phyloP scores from a whole-genome alignment of 2,329 filamentous ascomycete genomes.

The Cercospora zeina region DNA sequence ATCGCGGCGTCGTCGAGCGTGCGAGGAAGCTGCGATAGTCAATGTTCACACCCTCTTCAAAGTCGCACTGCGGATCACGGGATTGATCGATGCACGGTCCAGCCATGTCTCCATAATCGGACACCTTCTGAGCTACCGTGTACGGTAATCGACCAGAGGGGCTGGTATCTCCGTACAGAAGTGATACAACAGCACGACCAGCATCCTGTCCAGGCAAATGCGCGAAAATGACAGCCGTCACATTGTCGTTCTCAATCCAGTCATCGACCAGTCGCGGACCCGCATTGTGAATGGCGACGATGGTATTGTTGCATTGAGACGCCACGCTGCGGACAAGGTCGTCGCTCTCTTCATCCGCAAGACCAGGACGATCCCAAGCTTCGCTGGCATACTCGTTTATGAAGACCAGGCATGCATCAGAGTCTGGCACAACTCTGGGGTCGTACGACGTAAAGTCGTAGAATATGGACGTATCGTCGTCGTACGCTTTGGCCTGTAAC shows the following conservation, averaged over 20 bases:
- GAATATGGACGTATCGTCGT: constrained; percentile 59
- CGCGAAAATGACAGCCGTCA: constrained; percentile 64
- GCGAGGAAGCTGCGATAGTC: constrained; percentile 42
- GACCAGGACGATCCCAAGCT: constrained; percentile 41
- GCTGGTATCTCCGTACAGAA: constrained; percentile 60
- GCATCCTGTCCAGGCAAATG: constrained; percentile 66
- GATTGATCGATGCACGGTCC: constrained; percentile 34
- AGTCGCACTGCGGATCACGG: constrained; percentile 38
- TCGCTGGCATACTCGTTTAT: constrained; percentile 56
- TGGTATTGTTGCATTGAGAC: constrained; percentile 59
- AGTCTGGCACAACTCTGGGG: constrained; percentile 52
- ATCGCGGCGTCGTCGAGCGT: constrained; percentile 37
- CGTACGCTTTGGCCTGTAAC: constrained; percentile 39
- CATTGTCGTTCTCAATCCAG: constrained; percentile 63
- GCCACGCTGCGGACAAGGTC: constrained; percentile 60
- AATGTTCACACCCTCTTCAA: constrained; percentile 42
- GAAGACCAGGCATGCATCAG: constrained; percentile 55
- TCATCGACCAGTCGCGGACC: constrained; percentile 61
- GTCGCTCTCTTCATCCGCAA: constrained; percentile 52
- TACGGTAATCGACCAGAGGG: constrained; percentile 63
- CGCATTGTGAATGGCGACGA: constrained; percentile 66
- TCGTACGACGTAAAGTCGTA: constrained; percentile 58
- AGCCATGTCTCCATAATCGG: constrained; percentile 56
- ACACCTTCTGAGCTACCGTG: constrained; percentile 58
- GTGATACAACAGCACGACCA: constrained; percentile 56